Conservation (phyloP, 202 grass and related monocot genomes). For the Schoenoplectus tabernaemontani region DNA sequence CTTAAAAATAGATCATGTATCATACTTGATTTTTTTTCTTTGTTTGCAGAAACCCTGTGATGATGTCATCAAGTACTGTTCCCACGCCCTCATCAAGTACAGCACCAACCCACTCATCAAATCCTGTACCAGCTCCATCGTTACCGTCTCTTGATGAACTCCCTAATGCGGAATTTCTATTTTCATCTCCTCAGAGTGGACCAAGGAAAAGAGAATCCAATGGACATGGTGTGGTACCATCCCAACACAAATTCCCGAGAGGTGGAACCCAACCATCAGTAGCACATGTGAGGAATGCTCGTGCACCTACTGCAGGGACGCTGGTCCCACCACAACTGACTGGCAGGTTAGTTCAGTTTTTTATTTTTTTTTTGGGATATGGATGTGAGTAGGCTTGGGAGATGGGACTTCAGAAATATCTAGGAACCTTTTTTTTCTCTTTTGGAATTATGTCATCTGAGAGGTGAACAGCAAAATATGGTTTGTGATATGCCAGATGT, state of each 20-base stretch:
- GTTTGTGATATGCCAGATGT: neutral
- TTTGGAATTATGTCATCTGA: no score
- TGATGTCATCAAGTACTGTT: constrained; percentile 26
- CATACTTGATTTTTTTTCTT: neutral
- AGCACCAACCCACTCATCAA: constrained; percentile 18
- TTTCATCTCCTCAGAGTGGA: constrained; percentile 38
- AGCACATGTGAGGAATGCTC: constrained; percentile 28
- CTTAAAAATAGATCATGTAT: neutral
- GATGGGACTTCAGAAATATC: neutral
- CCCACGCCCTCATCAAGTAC: no score
- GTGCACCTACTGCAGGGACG: constrained; percentile 26
- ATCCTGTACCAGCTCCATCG: constrained; percentile 20
- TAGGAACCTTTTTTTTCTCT: neutral
- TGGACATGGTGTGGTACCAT: constrained; percentile 34
- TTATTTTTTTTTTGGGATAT: neutral
- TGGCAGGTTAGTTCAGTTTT: constrained; percentile 61
- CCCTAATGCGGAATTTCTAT: constrained; percentile 54
- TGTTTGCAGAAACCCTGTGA: constrained; percentile 27
- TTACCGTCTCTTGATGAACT: constrained; percentile 54
- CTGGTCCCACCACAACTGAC: constrained; percentile 72
- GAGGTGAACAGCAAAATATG: no score
- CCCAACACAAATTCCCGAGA: constrained; percentile 54
- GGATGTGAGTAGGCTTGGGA: neutral
- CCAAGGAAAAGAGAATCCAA: constrained; percentile 83
- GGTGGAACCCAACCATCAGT: constrained; percentile 18